Percentiles rank a stretch among this genome's conserved stretches.
These are phyloP conservation scores for Penicillium sp. DNA, from an alignment of 2,329 filamentous ascomycete genomes.

Conservation along the genomic window DNA sequence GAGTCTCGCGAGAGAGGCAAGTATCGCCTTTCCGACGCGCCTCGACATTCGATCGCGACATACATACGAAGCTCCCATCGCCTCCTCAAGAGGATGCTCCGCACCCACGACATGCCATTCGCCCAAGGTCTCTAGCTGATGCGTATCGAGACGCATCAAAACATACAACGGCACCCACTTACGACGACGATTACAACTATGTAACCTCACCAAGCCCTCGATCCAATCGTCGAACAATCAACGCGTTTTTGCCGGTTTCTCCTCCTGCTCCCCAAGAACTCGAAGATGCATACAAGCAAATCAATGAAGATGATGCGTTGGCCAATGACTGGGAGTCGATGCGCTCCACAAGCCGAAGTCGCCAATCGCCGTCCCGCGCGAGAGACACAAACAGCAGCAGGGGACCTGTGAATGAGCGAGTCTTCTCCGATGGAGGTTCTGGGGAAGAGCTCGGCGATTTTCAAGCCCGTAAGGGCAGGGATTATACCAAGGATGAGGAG, in stretches of 20 bases:
- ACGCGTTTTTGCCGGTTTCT: constrained; percentile 33
- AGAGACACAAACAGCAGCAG: constrained; percentile 17
- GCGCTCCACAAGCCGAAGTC: constrained; percentile 20
- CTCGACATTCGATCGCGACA: constrained; percentile 28
- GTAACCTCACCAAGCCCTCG: constrained; percentile 33
- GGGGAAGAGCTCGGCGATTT: constrained; percentile 34
- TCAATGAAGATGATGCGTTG: constrained; percentile 39
- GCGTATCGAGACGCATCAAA: constrained; percentile 39
- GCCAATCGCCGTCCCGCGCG: constrained; percentile 27
- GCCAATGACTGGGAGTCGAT: constrained; percentile 29
- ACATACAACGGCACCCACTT: constrained; percentile 20
- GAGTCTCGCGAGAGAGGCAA: constrained; percentile 26
- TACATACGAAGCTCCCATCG: constrained; percentile 30
- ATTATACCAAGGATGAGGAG: constrained; percentile 39
- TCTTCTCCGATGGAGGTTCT: constrained; percentile 33
- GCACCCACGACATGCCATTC: constrained; percentile 33
- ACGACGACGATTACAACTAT: constrained; percentile 16
- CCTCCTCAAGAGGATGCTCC: constrained; percentile 27
- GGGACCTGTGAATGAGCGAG: constrained; percentile 18
- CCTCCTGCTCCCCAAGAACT: constrained; percentile 42
- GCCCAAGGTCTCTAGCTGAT: constrained; percentile 39
- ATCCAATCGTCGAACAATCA: constrained; percentile 23
- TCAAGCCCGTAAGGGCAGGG: constrained; percentile 33
- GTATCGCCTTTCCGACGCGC: constrained; percentile 35
- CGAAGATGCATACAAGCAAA: constrained; percentile 39